Conservation (phyloP, 352 stramenopile genomes). For the Globisporangium okanoganense region DNA sequence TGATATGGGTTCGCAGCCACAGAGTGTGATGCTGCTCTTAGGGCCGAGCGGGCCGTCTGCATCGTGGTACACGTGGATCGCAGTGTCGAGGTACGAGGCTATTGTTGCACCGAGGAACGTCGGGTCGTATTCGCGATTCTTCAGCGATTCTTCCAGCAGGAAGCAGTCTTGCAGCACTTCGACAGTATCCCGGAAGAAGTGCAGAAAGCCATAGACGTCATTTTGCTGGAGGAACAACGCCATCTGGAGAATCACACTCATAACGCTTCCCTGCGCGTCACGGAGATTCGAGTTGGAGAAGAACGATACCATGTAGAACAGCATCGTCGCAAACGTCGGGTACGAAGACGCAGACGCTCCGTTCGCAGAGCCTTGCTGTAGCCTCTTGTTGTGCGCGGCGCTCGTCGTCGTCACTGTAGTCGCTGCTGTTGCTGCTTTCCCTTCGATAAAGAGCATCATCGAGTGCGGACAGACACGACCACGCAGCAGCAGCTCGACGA, state of each 20-base stretch:
- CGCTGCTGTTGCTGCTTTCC: not conserved
- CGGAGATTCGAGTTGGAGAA: constrained; percentile 40
- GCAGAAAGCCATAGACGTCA: constrained; percentile 54
- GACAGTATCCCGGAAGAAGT: constrained; percentile 61
- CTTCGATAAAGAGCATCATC: constrained; percentile 53
- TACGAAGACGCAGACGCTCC: constrained; percentile 26
- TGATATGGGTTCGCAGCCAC: constrained; percentile 40
- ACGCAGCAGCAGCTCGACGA: constrained; percentile 43
- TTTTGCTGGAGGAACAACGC: constrained; percentile 46
- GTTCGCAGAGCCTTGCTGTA: not conserved
- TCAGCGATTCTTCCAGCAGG: constrained; percentile 45
- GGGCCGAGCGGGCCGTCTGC: constrained; percentile 42
- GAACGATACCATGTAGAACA: constrained; percentile 76
- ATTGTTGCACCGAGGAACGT: constrained; percentile 26
- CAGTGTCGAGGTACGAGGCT: constrained; percentile 49
- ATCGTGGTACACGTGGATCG: constrained; percentile 63
- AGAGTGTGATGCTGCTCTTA: constrained; percentile 29
- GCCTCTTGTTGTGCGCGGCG: not conserved
- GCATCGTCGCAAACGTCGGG: constrained; percentile 50
- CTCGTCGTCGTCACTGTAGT: not conserved
- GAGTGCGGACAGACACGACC: constrained; percentile 53
- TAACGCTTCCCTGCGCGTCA: constrained; percentile 37
- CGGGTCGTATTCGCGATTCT: constrained; percentile 22
- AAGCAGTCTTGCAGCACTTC: constrained; percentile 51
- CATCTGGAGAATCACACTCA: constrained; percentile 49